Base-by-base conservation (phyloP, 345 rosid species). In the Cardamine chenopodiifolia region DNA sequence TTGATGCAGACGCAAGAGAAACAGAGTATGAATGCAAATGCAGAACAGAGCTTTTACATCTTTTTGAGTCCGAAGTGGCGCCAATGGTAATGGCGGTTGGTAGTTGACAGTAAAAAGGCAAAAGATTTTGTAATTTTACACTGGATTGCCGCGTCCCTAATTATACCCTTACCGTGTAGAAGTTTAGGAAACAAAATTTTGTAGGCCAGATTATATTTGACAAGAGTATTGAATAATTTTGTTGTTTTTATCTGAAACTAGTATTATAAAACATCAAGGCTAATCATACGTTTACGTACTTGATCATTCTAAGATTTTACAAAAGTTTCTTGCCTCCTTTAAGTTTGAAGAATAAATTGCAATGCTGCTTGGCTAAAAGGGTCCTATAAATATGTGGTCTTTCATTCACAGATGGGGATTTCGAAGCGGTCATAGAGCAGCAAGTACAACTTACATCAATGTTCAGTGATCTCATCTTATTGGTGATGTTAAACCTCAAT, bases 1-100 rank as follows among this genome's bases (percentile, higher is more conserved):
- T 37, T 58, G 78, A 28, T 5, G 61, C 53, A 37, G 53, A 58
- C 42, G 31, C 60, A 3, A 74, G 68, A 58, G 34, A 59, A 67
- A 50, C 44, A 48, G 37, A 48, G 60, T 54, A 37, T 19, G 45
- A 19, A 44, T 32, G 62, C 7, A 50, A 37, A 37, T 26, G 47
- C 67, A 48, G 62, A 28, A 59, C 26, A 59, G 45, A 66, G 56
- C 34, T 57, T 65, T 57, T 34, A 44, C 14, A 66, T 22, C 11
- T 35, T 54, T 65, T 3, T 13, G 71, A 32, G 59, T 11, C 66
- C 5, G 22, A 57, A 66, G 52, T 47, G 57, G 72, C 31, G 60
- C 40, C 60, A 25, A 57, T 57, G 17, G 20, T 31, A 54, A 25
- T 54, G 56, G 56, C 44, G 42, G 70, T 63, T 63, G 45, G 66